Conservation (phyloP, 371 early-diverging fungal species). For the Actinomortierella wolfii region DNA sequence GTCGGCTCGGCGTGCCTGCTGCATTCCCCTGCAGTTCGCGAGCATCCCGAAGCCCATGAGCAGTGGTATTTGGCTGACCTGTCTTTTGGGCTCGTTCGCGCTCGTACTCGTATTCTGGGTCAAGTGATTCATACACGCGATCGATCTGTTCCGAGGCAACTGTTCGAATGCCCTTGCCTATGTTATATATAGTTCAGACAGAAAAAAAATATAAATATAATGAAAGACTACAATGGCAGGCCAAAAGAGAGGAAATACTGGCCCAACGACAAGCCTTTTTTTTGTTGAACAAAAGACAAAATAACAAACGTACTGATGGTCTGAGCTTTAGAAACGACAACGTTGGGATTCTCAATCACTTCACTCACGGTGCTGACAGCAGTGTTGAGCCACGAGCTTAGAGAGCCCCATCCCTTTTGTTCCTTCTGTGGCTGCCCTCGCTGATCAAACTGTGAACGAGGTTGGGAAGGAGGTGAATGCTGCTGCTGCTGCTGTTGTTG, state of each 20-base stretch:
- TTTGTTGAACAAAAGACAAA: neutral
- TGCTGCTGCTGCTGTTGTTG: slow-evolving; percentile 3
- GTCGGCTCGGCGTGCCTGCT: too few relatives aligned
- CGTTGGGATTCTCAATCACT: slow-evolving; percentile 43
- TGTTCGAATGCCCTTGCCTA: slow-evolving; percentile 38
- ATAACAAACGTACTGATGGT: slow-evolving; percentile 16
- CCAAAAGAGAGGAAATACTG: neutral
- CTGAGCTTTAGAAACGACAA: slow-evolving; percentile 38
- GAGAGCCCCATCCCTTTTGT: slow-evolving; percentile 32
- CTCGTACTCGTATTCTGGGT: slow-evolving; percentile 39
- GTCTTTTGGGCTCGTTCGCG: slow-evolving; percentile 14
- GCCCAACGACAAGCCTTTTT: neutral
- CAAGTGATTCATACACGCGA: slow-evolving; percentile 37
- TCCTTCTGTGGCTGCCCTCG: neutral
- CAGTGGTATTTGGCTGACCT: too few relatives aligned
- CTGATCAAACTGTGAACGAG: neutral
- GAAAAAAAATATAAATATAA: neutral
- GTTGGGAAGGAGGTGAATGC: too few relatives aligned
- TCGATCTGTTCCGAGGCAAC: slow-evolving; percentile 41
- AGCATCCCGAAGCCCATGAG: too few relatives aligned
- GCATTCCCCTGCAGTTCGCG: too few relatives aligned
- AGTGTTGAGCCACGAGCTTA: slow-evolving; percentile 42
- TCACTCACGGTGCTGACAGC: slow-evolving; percentile 42
- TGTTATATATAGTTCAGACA: too few relatives aligned
- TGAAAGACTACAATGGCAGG: neutral